These are phyloP conservation scores for Trichophyton benhamiae DNA, from an alignment of 2,329 filamentous ascomycete species.

Conservation along the genomic window DNA sequence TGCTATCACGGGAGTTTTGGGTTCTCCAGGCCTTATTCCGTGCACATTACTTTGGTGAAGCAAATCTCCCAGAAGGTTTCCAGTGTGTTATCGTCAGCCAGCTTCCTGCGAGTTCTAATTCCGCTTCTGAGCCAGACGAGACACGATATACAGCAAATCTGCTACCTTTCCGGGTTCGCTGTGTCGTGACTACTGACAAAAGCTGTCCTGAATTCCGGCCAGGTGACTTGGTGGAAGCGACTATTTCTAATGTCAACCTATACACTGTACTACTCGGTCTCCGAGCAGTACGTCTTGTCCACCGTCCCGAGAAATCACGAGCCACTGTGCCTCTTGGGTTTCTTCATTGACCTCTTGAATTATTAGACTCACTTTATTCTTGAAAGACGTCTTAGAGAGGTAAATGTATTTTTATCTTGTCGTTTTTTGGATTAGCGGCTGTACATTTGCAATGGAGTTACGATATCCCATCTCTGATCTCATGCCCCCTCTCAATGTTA, in stretches of 20 bases:
- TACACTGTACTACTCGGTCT: slow-evolving; percentile 13
- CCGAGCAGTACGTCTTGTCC: slow-evolving; percentile 11
- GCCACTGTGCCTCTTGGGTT: slow-evolving; percentile 8
- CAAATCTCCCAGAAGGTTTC: slow-evolving; percentile 39
- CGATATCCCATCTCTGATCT: not conserved
- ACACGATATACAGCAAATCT: slow-evolving; percentile 13
- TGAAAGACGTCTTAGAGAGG: not conserved
- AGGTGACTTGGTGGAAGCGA: slow-evolving; percentile 15
- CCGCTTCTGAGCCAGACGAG: not conserved
- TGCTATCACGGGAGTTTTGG: slow-evolving; percentile 37
- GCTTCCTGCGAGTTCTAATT: slow-evolving; percentile 21
- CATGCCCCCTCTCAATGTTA: not conserved
- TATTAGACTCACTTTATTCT: not conserved
- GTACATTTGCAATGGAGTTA: not conserved
- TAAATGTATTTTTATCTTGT: not conserved
- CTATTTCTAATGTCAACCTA: slow-evolving; percentile 13
- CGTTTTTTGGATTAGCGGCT: not conserved
- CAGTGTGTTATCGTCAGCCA: slow-evolving; percentile 23
- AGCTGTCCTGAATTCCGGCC: slow-evolving; percentile 7
- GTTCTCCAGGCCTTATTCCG: slow-evolving; percentile 43
- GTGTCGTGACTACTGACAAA: slow-evolving; percentile 11
- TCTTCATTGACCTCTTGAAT: not conserved
- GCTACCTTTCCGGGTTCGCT: slow-evolving; percentile 15
- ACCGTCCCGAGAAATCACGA: slow-evolving; percentile 7
- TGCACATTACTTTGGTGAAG: slow-evolving; percentile 45